Conservation (phyloP, 768 basidiomycete genomes). For the Tremella fuciformis region DNA sequence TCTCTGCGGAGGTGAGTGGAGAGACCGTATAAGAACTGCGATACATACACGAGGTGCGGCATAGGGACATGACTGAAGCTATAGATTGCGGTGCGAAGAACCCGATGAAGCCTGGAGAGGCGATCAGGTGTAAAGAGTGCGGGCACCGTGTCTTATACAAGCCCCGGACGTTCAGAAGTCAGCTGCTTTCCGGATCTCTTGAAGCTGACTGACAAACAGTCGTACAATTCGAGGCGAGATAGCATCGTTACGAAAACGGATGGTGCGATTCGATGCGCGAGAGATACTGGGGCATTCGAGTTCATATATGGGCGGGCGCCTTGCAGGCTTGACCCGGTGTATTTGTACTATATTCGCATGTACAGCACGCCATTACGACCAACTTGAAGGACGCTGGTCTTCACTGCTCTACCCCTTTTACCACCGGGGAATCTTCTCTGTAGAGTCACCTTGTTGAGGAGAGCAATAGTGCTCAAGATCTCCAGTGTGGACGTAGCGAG, state of each 20-base stretch:
- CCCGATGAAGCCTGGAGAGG: constrained; percentile 83
- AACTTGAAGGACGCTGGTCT: too few species aligned
- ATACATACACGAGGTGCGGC: not conserved
- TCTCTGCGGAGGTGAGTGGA: constrained; percentile 39
- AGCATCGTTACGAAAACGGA: constrained; percentile 6
- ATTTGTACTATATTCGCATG: too few species aligned
- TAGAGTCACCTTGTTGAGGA: too few species aligned
- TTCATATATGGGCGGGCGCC: too few species aligned
- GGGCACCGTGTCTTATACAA: constrained; percentile 99
- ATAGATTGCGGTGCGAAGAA: constrained; percentile 89
- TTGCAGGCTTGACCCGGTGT: too few species aligned
- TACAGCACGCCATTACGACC: too few species aligned
- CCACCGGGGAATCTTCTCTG: too few species aligned
- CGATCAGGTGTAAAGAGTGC: constrained; percentile 92
- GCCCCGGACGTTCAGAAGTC: constrained; percentile 89
- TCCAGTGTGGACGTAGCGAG: too few species aligned
- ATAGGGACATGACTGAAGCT: constrained; percentile 56
- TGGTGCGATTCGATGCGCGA: too few species aligned
- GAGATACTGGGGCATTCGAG: too few species aligned
- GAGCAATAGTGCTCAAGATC: too few species aligned
- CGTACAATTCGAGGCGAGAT: constrained; percentile 68
- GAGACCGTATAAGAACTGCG: not conserved
- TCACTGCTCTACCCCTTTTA: too few species aligned
- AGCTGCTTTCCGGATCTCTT: constrained; percentile 45
- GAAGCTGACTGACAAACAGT: constrained; percentile 13